Evolutionary conservation across 495 filamentous ascomycete genomes (phyloP).

Genomic region (Trichoderma erinaceum): DNA sequence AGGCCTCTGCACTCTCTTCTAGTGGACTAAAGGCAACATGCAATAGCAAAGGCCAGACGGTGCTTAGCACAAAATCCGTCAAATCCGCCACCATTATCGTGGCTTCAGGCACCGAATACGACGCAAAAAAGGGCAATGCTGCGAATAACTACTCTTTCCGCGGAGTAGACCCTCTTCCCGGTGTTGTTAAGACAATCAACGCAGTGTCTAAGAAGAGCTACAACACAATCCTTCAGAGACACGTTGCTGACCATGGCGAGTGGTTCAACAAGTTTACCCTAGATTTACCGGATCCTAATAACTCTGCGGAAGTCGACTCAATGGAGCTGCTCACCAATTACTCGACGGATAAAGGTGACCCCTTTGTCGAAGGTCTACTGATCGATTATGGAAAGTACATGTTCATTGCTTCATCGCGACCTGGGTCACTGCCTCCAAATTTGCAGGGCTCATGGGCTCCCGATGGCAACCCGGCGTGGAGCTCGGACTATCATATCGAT

Average conservation of each 20-base stretch:
- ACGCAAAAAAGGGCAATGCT: constrained; percentile 37
- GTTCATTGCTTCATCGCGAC: constrained; percentile 37
- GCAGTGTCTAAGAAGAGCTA: constrained; percentile 27
- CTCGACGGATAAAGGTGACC: constrained; percentile 29
- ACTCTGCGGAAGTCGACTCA: constrained; percentile 31
- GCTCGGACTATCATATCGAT: constrained; percentile 44
- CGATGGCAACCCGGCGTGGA: constrained; percentile 33
- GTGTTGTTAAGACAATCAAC: constrained; percentile 27
- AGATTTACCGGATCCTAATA: constrained; percentile 33
- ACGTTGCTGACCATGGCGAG: constrained; percentile 34
- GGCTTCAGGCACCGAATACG: constrained; percentile 42
- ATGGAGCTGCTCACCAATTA: constrained; percentile 28
- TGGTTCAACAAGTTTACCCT: constrained; percentile 34
- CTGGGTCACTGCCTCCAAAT: constrained; percentile 28
- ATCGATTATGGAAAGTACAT: constrained; percentile 44
- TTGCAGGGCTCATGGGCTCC: constrained; percentile 16
- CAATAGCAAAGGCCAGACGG: neutral
- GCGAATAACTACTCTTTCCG: constrained; percentile 40
- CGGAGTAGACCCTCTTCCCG: constrained; percentile 35
- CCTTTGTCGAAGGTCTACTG: constrained; percentile 39
- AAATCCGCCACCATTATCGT: constrained; percentile 30
- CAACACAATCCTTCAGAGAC: constrained; percentile 26
- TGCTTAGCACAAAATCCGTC: neutral
- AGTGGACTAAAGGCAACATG: neutral
- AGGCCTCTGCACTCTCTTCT: neutral